These are phyloP conservation scores for Peronospora belbahrii DNA, from an alignment of 352 stramenopile genomes.

Conservation along the genomic window DNA sequence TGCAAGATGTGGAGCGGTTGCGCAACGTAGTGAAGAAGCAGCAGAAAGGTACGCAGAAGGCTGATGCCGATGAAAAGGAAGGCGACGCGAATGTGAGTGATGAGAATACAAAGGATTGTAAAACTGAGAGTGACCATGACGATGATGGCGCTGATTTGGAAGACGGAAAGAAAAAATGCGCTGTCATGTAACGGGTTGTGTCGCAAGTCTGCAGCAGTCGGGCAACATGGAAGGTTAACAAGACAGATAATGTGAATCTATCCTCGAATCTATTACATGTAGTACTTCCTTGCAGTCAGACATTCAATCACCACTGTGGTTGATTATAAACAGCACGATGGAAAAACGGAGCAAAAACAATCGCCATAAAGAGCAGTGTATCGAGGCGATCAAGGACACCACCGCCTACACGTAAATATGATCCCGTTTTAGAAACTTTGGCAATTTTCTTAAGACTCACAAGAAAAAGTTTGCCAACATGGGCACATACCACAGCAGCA, in stretches of 20 bases:
- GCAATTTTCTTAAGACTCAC: conserved; percentile 57
- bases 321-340: conserved; percentile 19
- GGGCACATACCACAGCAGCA: conserved; percentile 32
- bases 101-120: conserved; percentile 7
- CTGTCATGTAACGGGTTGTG: conserved; percentile 21
- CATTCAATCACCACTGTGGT: not conserved
- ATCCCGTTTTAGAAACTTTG: conserved; percentile 33
- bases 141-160: conserved; percentile 18
- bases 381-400: conserved; percentile 53
- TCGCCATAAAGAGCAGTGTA: conserved; percentile 45
- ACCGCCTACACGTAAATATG: conserved; percentile 42
- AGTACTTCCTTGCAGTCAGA: not conserved
- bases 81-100: conserved; percentile 1
- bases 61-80: not conserved
- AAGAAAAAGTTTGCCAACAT: conserved; percentile 53
- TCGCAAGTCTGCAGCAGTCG: too few species aligned
- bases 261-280: not conserved
- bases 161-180: conserved; percentile 24
- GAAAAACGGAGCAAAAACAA: conserved; percentile 50
- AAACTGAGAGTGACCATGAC: conserved; percentile 17
- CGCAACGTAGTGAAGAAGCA: conserved; percentile 39
- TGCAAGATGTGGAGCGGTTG: conserved; percentile 61
- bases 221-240: not conserved
- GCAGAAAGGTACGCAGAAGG: conserved; percentile 8
- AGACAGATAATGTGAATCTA: not conserved